Base-by-base conservation (phyloP, 345 rosid genomes). In the Brassica rapa region DNA sequence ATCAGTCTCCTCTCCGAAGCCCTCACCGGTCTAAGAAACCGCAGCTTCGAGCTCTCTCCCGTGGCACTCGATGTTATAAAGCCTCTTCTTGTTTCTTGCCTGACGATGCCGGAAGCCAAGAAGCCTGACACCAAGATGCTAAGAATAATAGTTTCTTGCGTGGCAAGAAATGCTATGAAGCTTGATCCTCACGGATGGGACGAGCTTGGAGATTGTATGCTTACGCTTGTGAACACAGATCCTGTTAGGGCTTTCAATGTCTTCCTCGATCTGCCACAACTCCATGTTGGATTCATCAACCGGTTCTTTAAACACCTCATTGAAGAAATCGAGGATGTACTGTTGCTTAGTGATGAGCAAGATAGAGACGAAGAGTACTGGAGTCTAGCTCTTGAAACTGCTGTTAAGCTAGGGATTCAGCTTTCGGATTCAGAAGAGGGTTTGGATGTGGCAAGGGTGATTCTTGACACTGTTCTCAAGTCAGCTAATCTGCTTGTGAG, bases 331-430 rank as follows among this genome's bases (percentile, higher is more conserved):
- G 14, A 24, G 2, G 32, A 10, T 4, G 15, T 24, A 27, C 30
- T 27, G 63, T 59, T 59, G 63, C 32, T 59, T 59, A 4, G 9
- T 1, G 30, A 24, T 23, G 30, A 23, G 30, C 2, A 23, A 23
- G 62, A 4, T 4, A 59, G 3, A 10, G 32, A 59, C 6, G 63
- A 23, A 59, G 15, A 24, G 56, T 1, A n/a, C 12, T 59, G 63
- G 63, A 59, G n/a, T 59, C 14, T 59, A 32, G 63, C 63, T 59
- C 6, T 59, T 27, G 63, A 59, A 59, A 59, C 63, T 59, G 29
- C 63, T 12, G 8, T 59, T 59, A 59, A 59, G 14, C 63, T 59
- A 0, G 63, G 63, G 63, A 59, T 59, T 24, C 63, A 59, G 63
- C 7, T 59, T 59, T 59, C 8, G 0, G 5, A 24, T 59, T 59